Evolutionary conservation across 2,329 filamentous ascomycete genomes (phyloP).

Genomic region (Clarireedia paspali): DNA sequence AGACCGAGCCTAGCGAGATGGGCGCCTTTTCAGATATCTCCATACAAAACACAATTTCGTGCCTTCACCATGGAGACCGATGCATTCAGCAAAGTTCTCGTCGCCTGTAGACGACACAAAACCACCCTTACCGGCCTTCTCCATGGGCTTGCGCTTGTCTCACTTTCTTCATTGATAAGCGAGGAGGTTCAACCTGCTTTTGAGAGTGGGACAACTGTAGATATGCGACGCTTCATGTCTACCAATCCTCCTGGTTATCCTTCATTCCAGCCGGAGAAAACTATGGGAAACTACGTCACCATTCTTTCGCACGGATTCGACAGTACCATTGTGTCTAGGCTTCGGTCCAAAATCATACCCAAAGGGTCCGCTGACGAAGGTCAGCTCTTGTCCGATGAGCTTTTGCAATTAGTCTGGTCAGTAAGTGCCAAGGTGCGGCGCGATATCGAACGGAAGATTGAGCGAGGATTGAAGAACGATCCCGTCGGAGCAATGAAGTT

Average conservation of each 20-base stretch:
- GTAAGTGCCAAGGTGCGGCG: not conserved
- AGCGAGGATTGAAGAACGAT: not conserved
- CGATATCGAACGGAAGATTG: not conserved
- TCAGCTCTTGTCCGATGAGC: not conserved
- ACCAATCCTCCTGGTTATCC: not conserved
- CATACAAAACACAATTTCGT: not conserved
- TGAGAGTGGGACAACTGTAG: not conserved
- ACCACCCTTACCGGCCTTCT: not conserved
- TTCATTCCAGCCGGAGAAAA: not conserved
- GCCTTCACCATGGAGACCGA: not conserved
- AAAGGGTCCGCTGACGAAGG: not conserved
- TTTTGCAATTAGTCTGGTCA: not conserved
- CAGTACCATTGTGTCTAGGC: not conserved
- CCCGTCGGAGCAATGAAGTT: not conserved
- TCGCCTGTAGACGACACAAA: not conserved
- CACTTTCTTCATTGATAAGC: not conserved
- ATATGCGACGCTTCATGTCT: not conserved
- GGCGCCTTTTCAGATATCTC: not conserved
- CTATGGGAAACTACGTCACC: not conserved
- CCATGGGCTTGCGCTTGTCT: not conserved
- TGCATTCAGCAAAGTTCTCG: not conserved
- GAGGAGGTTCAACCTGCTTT: not conserved
- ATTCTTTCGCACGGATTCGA: not conserved
- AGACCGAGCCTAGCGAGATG: not conserved
- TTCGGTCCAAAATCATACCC: not conserved